Conservation (phyloP, 768 basidiomycete genomes). For the Amyloporia xantha region DNA sequence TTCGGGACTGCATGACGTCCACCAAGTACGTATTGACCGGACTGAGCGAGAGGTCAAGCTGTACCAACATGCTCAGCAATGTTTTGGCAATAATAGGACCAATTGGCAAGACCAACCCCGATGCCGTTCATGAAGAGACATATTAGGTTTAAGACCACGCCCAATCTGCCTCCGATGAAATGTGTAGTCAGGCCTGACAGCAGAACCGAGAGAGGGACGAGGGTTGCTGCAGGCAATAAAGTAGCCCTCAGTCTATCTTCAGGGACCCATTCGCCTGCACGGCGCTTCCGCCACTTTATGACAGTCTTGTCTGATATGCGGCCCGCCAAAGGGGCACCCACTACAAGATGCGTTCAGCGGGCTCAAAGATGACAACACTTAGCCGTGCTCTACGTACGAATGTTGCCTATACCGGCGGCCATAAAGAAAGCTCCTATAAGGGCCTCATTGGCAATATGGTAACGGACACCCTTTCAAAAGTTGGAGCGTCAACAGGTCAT, state of each 20-base stretch:
- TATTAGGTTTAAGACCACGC: constrained; percentile 43
- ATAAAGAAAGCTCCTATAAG: constrained; percentile 55
- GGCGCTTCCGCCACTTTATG: constrained; percentile 37
- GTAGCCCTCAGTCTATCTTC: constrained; percentile 61
- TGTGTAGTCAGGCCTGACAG: constrained; percentile 42
- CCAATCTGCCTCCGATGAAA: constrained; percentile 42
- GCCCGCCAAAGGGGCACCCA: constrained; percentile 56
- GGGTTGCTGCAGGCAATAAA: constrained; percentile 36
- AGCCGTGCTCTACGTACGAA: constrained; percentile 33
- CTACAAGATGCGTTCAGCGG: constrained; percentile 28
- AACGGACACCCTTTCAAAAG: constrained; percentile 43
- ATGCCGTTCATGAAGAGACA: constrained; percentile 60
- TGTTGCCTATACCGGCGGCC: constrained; percentile 53
- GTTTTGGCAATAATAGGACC: background rate
- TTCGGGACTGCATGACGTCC: constrained; percentile 52
- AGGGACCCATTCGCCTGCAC: constrained; percentile 55
- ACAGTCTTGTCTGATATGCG: constrained; percentile 51
- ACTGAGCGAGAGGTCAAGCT: constrained; percentile 53
- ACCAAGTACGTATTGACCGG: constrained; percentile 52
- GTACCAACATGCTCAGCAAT: too few species aligned
- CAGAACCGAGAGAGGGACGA: constrained; percentile 49
- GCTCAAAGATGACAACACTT: background rate
- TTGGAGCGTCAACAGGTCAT: background rate
- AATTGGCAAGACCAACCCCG: constrained; percentile 44
- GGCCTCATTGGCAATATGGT: constrained; percentile 49